These are phyloP conservation scores for Starmerella asiatica DNA, from an alignment of 805 yeast genomes.

Conservation along the genomic window DNA sequence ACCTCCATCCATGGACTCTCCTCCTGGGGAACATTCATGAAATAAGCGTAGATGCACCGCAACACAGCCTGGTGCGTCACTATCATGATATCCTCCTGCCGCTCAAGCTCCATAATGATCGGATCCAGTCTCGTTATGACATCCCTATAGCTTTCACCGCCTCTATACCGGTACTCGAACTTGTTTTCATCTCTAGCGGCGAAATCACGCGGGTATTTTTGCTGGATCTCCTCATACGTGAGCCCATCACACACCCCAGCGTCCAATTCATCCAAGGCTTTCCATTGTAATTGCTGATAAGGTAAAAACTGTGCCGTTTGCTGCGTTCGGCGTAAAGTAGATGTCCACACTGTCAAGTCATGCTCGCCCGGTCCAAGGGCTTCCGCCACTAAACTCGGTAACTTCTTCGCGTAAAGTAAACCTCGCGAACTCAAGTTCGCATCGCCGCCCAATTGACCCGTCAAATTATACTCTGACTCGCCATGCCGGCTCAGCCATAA, in stretches of 20 bases:
- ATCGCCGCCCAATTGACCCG: constrained; percentile 94
- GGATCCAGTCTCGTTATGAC: constrained; percentile 93
- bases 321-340: constrained; percentile 79
- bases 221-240: constrained; percentile 86
- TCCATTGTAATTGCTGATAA: constrained; percentile 80
- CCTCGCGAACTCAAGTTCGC: constrained; percentile 77
- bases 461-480: constrained; percentile 79
- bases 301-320: constrained; percentile 79
- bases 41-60: constrained; percentile 92
- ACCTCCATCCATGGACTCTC: constrained; percentile 98
- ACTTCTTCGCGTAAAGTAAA: constrained; percentile 61
- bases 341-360: constrained; percentile 85
- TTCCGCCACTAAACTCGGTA: constrained; percentile 61
- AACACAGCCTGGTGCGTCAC: constrained; percentile 97
- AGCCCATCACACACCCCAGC: constrained; percentile 97
- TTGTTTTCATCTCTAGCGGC: constrained; percentile 91
- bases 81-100: constrained; percentile 89
- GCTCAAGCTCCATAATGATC: constrained; percentile 93
- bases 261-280: constrained; percentile 90
- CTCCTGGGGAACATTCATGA: constrained; percentile 96
- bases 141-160: constrained; percentile 94
- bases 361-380: constrained; percentile 33
- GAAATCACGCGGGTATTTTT: constrained; percentile 81
- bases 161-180: constrained; percentile 88
- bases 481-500: constrained; percentile 96